Percentiles rank a stretch among this genome's conserved stretches.
These are phyloP conservation scores for Malbranchea zuffiana DNA, from an alignment of 2,329 filamentous ascomycete species.

Conservation along the genomic window DNA sequence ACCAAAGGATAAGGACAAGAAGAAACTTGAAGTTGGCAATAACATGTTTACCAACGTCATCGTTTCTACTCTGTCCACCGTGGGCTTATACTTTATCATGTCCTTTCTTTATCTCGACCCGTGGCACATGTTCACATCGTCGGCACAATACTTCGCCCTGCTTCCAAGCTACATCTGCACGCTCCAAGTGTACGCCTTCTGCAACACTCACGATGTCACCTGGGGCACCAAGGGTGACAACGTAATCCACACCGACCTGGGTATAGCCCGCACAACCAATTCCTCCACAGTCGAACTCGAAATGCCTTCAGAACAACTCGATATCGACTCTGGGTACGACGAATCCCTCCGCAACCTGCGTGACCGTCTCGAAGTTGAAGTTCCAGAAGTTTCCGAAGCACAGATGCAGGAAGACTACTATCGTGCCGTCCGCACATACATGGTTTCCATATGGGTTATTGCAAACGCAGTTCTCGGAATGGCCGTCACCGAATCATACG, in stretches of 20 bases:
- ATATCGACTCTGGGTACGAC: conserved; percentile 96
- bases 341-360: conserved; percentile 92
- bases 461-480: conserved; percentile 88
- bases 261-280: conserved; percentile 67
- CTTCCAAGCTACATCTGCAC: conserved; percentile 93
- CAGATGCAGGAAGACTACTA: conserved; percentile 98
- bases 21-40: conserved; percentile 55
- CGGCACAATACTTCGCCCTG: conserved; percentile 82
- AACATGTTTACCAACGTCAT: conserved; percentile 94
- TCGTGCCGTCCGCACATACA: conserved; percentile 91
- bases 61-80: conserved; percentile 74
- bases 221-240: conserved; percentile 99
- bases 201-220: conserved; percentile 96
- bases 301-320: conserved; percentile 94
- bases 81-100: conserved; percentile 93
- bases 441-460: conserved; percentile 91
- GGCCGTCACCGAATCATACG: conserved; percentile 80
- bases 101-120: conserved; percentile 93
- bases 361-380: conserved; percentile 74
- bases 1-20: conserved; percentile 33
- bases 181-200: conserved; percentile 95
- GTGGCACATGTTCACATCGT: conserved; percentile 97
- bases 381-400: conserved; percentile 51
- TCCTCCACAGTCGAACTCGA: conserved; percentile 79
- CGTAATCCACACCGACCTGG: conserved; percentile 82